Base-by-base conservation (phyloP, 768 basidiomycete genomes). In the Russula sp. region DNA sequence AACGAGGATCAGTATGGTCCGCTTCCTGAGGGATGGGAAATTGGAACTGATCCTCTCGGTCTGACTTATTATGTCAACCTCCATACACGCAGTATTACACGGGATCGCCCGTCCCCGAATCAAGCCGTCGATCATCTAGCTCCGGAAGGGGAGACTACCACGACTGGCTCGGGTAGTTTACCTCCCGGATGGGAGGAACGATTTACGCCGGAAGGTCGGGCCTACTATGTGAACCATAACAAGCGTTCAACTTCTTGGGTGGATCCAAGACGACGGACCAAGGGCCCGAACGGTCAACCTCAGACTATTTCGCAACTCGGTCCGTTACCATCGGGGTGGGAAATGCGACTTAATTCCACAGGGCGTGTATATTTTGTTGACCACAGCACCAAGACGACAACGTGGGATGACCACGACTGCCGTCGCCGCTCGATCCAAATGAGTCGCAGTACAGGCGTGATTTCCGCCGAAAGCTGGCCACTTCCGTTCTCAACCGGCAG, bases 391-490 rank as follows among this genome's bases (percentile, higher is more conserved):
- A 98, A 98, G 84, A 99, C 97, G 36, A 98, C 97, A 34, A 99
- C 97, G 1, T 99, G 97, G 97, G 97, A 99, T 75, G 97, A 99
- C 96, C 96, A 22, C 92, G 97, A 57, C 76, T 93, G 69, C 97
- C 97, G 14, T 97, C 95, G 14, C 91, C 94, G 48, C 80, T 98
- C 66, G 97, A 98, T 74, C 83, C 93, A 50, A 98, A 97, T 71
- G 96, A 98, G 1, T 96, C 96, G 18, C 97, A 99, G 77, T 98
- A 98, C 84, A 98, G 98, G 82, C 94, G 97, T 51, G 97, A 98
- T 80, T 99, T 99, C 83, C 83, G 97, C 70, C 83, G 97, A 77
- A 99, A 99, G 78, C 89, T 99, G 67, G 98, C 69, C 98, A 98
- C 79, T 99, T 99, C 89, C 84, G 97, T 69, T 94, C 92, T 72